These are phyloP conservation scores for Cinnamomum micranthum DNA, from an alignment of 164 flowering plant species.

Conservation along the genomic window DNA sequence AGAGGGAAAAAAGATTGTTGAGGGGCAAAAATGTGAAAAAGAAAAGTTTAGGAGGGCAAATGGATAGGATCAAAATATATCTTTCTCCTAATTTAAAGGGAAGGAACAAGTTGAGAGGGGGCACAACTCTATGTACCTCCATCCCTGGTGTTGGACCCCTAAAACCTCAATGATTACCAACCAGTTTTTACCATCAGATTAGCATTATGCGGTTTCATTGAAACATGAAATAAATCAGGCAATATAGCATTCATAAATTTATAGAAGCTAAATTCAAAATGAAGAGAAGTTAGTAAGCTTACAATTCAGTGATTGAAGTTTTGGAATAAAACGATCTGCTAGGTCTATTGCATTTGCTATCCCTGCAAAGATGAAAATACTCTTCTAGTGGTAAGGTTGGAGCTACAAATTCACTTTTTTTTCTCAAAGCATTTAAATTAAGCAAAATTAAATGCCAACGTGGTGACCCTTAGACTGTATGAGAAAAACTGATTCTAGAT, in stretches of 20 bases:
- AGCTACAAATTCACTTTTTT: not conserved
- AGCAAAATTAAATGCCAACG: not conserved
- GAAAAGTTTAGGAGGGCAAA: too few species aligned
- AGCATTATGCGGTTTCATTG: too few species aligned
- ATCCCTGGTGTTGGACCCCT: too few species aligned
- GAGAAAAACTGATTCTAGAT: not conserved
- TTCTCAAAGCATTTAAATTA: not conserved
- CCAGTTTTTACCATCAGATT: too few species aligned
- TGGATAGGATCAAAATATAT: too few species aligned
- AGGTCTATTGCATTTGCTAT: constrained; percentile 95
- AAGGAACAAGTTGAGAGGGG: too few species aligned
- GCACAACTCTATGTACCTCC: too few species aligned
- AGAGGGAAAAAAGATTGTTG: too few species aligned
- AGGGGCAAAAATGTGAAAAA: too few species aligned
- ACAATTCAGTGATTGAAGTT: constrained; percentile 86
- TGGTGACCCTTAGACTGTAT: constrained; percentile 1
- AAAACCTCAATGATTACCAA: too few species aligned
- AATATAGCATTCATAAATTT: not conserved
- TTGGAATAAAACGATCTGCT: constrained; percentile 94
- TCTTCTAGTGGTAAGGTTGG: not conserved
- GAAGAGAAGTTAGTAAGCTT: constrained; percentile 26
- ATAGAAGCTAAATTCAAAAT: not conserved
- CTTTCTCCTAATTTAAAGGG: too few species aligned
- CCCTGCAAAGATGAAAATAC: constrained; percentile 43
- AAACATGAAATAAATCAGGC: not conserved